Conservation (phyloP, 2,329 filamentous ascomycete genomes). For the Alternaria burnsii region DNA sequence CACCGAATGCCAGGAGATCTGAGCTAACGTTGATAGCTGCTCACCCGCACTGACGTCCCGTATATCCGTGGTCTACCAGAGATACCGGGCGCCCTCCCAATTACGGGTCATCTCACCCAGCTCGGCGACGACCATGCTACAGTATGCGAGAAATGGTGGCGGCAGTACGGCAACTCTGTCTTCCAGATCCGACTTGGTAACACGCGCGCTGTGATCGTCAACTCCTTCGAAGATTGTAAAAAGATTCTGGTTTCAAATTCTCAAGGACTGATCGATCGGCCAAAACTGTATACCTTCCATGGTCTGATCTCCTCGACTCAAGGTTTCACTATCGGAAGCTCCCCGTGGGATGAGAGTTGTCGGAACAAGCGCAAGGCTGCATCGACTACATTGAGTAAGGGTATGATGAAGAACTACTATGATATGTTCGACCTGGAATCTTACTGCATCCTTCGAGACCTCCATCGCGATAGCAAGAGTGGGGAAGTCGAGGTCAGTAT, state of each 20-base stretch:
- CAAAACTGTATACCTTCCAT: conserved; percentile 64
- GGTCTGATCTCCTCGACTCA: conserved; percentile 59
- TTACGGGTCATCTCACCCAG: conserved; percentile 61
- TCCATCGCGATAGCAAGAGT: conserved; percentile 55
- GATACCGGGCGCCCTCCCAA: conserved; percentile 60
- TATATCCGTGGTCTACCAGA: conserved; percentile 60
- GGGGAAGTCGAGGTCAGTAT: conserved; percentile 57
- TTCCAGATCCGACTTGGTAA: conserved; percentile 65
- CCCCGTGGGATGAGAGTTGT: conserved; percentile 63
- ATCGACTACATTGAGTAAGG: conserved; percentile 57
- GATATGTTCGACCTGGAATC: conserved; percentile 65
- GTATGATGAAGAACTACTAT: conserved; percentile 58
- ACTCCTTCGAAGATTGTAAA: conserved; percentile 62
- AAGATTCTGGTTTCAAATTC: conserved; percentile 61
- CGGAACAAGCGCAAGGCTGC: conserved; percentile 63
- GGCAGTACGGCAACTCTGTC: conserved; percentile 57
- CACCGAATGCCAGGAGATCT: neutral
- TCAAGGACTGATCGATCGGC: conserved; percentile 60
- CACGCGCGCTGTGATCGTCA: conserved; percentile 62
- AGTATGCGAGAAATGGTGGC: conserved; percentile 61
- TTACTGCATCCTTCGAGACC: conserved; percentile 60
- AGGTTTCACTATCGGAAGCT: conserved; percentile 64
- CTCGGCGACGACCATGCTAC: conserved; percentile 64
- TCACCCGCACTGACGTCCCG: conserved; percentile 57
- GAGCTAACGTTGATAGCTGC: conserved; percentile 7